Percentiles rank a stretch among this genome's conserved stretches.
These are phyloP conservation scores for Conringia planisiliqua DNA, from an alignment of 345 rosid genomes.

Conservation along the genomic window DNA sequence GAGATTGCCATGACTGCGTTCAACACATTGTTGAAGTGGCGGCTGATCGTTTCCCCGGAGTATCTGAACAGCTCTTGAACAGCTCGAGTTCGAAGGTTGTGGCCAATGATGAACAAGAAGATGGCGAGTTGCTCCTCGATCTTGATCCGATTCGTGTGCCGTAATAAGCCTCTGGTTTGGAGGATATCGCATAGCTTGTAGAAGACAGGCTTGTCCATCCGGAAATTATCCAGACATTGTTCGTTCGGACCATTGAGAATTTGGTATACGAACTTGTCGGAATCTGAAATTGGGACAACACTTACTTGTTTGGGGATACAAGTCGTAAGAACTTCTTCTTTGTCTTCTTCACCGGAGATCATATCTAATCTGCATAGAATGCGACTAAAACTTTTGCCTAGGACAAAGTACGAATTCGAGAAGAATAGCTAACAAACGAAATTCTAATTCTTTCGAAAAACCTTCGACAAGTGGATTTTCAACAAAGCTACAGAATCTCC, in stretches of 20 bases:
- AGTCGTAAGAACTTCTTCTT: slow-evolving; percentile 39
- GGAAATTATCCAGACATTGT: slow-evolving; percentile 68
- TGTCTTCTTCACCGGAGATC: slow-evolving; percentile 56
- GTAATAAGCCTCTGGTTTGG: slow-evolving; percentile 68
- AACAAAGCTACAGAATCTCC: no score
- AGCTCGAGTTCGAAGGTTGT: slow-evolving; percentile 83
- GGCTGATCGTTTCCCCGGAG: slow-evolving; percentile 93
- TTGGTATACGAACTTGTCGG: slow-evolving; percentile 72
- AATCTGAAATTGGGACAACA: slow-evolving; percentile 37
- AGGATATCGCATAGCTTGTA: slow-evolving; percentile 76
- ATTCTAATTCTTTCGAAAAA: no score
- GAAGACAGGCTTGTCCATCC: slow-evolving; percentile 85
- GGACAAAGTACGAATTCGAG: no score
- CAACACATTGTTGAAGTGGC: slow-evolving; percentile 89
- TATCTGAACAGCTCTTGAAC: slow-evolving; percentile 72
- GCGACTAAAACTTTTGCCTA: no score
- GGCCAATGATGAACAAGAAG: slow-evolving; percentile 79
- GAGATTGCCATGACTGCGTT: slow-evolving; percentile 76
- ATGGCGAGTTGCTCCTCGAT: slow-evolving; percentile 91
- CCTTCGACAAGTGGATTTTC: no score
- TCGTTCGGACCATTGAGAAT: slow-evolving; percentile 66
- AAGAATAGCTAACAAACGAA: no score
- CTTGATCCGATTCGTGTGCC: slow-evolving; percentile 86
- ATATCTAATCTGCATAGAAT: slow-evolving; percentile 39
- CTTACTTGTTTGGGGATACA: slow-evolving; percentile 44